Evolutionary conservation across 2,329 filamentous ascomycete genomes (phyloP).

Genomic region (Hypoxylon sp.): DNA sequence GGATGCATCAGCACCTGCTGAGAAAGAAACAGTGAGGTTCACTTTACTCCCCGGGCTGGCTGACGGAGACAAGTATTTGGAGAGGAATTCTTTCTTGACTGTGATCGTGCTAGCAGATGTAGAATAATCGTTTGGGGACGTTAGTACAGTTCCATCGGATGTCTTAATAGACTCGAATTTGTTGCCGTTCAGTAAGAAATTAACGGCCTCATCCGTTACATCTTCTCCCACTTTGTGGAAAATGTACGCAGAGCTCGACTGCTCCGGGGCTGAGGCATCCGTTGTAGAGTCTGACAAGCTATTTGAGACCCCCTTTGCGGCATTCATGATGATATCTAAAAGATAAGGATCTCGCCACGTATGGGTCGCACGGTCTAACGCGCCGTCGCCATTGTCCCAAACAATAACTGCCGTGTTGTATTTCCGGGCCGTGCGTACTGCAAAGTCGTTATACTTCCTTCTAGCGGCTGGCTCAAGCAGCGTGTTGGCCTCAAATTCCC

Average conservation of each 20-base stretch:
- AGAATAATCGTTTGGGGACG: slow-evolving; percentile 62
- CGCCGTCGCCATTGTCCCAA: slow-evolving; percentile 73
- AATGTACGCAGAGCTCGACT: neutral
- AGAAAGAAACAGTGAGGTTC: slow-evolving; percentile 68
- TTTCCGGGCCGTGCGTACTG: slow-evolving; percentile 63
- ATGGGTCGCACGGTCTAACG: slow-evolving; percentile 64
- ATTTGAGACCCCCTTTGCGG: slow-evolving; percentile 61
- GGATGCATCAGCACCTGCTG: slow-evolving; percentile 62
- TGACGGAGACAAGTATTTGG: slow-evolving; percentile 59
- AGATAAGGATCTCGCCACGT: slow-evolving; percentile 66
- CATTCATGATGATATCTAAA: slow-evolving; percentile 63
- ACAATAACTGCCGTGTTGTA: slow-evolving; percentile 67
- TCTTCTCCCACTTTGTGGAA: neutral
- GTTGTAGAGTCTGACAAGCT: slow-evolving; percentile 67
- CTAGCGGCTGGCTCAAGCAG: slow-evolving; percentile 68
- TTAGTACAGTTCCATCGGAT: neutral
- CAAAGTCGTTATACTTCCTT: slow-evolving; percentile 71
- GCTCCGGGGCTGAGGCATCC: slow-evolving; percentile 57
- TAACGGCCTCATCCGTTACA: neutral
- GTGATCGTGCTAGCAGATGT: slow-evolving; percentile 62
- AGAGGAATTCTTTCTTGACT: slow-evolving; percentile 63
- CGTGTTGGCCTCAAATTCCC: slow-evolving; percentile 69
- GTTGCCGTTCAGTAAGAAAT: neutral
- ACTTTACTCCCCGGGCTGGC: slow-evolving; percentile 62
- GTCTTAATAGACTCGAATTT: neutral